phyloP scores from a whole-genome alignment of 208 protist genomes.

The Angomonas deanei region DNA sequence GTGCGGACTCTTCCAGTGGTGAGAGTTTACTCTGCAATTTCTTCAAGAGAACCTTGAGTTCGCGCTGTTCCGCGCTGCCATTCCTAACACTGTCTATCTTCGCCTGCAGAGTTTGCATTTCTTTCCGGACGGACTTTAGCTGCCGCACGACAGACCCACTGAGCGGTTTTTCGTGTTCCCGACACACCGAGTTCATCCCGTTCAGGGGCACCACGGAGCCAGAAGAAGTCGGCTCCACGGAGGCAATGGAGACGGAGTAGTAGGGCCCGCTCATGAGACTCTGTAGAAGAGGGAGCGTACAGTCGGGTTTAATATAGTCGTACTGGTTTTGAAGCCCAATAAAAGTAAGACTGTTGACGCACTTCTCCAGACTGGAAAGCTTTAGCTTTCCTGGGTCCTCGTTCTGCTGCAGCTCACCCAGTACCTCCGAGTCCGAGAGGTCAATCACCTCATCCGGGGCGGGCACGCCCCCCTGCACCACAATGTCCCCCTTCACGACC shows the following conservation, averaged over 20 bases:
- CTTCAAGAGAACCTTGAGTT: not conserved
- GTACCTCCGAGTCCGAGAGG: not conserved
- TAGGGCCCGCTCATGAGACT: not conserved
- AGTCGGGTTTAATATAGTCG: not conserved
- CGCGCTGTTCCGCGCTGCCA: not conserved
- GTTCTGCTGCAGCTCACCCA: conserved; percentile 7
- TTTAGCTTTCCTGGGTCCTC: no score
- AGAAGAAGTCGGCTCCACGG: not conserved
- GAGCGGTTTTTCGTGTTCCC: not conserved
- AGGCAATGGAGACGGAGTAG: not conserved
- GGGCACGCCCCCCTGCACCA: conserved; percentile 13
- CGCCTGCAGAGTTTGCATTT: not conserved
- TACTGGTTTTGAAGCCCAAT: not conserved
- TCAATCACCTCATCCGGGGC: conserved; percentile 1
- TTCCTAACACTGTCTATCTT: not conserved
- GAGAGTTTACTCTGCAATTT: not conserved
- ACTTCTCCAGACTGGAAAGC: not conserved
- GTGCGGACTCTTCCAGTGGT: not conserved
- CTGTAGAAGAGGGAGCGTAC: not conserved
- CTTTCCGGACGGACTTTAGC: not conserved
- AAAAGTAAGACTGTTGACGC: not conserved
- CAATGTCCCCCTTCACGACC: conserved; percentile 18
- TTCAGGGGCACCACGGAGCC: not conserved
- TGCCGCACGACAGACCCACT: not conserved
- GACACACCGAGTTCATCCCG: not conserved